Percentiles rank a stretch among this genome's conserved stretches.
These are phyloP conservation scores for Erythrophleum fordii DNA, from an alignment of 306 rosid genomes.

Conservation along the genomic window DNA sequence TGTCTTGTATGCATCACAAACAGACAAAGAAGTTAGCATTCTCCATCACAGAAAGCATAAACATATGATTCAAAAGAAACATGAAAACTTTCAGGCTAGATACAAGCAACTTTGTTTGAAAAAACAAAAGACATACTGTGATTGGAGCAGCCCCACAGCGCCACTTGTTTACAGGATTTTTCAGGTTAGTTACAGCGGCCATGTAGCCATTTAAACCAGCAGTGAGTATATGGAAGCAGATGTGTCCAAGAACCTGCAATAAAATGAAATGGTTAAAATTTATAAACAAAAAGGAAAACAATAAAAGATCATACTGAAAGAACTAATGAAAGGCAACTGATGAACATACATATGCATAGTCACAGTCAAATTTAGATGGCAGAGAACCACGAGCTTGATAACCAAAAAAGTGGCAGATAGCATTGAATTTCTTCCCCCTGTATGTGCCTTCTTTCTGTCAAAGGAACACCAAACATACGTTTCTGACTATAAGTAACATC, in stretches of 20 bases:
- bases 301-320: not conserved
- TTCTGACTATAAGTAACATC: not conserved
- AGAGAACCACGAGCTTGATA: slow-evolving; percentile 99
- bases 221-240: slow-evolving; percentile 87
- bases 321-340: slow-evolving; percentile 29
- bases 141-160: slow-evolving; percentile 94
- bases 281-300: slow-evolving; percentile 18
- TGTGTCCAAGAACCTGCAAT: slow-evolving; percentile 89
- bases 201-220: slow-evolving; percentile 94
- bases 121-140: slow-evolving; percentile 48
- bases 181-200: slow-evolving; percentile 90
- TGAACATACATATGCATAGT: slow-evolving; percentile 83
- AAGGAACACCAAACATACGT: slow-evolving; percentile 29
- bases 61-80: slow-evolving; percentile 1
- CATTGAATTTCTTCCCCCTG: slow-evolving; percentile 95
- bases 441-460: slow-evolving; percentile 93
- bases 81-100: not conserved
- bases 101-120: not conserved
- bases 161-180: slow-evolving; percentile 90
- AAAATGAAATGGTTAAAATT: slow-evolving; percentile 29
- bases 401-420: slow-evolving; percentile 97
- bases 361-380: slow-evolving; percentile 94
- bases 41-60: not conserved
- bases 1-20: slow-evolving; percentile 52
- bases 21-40: slow-evolving; percentile 24